Evolutionary conservation across 1,139 yeast genomes (phyloP).

Genomic region (Candida sanyaensis): DNA sequence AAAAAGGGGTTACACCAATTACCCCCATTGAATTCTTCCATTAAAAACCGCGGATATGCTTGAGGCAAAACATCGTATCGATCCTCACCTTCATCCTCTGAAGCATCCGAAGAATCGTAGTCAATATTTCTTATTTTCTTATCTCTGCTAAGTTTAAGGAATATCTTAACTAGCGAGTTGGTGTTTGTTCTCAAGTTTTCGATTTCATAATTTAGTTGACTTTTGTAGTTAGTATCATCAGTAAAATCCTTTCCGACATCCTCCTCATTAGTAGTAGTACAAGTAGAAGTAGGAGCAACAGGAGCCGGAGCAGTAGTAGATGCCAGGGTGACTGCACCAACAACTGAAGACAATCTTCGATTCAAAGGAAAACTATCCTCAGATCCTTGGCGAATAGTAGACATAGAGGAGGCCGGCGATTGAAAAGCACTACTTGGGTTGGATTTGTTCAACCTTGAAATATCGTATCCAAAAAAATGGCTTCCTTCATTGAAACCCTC

Average conservation of each 20-base stretch:
- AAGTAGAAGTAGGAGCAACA: not conserved
- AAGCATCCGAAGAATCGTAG: constrained; percentile 43
- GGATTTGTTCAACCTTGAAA: constrained; percentile 32
- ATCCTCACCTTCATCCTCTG: constrained; percentile 37
- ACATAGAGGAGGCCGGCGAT: constrained; percentile 25
- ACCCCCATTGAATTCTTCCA: constrained; percentile 69
- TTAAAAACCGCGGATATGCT: constrained; percentile 65
- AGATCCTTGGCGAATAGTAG: constrained; percentile 27
- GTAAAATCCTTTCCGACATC: not conserved
- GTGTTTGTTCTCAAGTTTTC: constrained; percentile 34
- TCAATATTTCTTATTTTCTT: constrained; percentile 36
- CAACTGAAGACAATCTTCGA: not conserved
- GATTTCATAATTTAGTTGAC: constrained; percentile 40
- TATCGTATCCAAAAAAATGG: constrained; percentile 35
- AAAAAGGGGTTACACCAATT: constrained; percentile 73
- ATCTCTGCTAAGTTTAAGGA: constrained; percentile 33
- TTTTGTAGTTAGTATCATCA: constrained; percentile 27
- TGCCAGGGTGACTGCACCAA: no score
- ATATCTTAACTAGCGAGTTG: constrained; percentile 26
- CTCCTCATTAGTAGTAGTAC: no score
- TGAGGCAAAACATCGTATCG: constrained; percentile 55
- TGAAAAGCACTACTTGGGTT: constrained; percentile 20
- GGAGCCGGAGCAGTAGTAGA: not conserved
- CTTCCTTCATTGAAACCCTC: constrained; percentile 25
- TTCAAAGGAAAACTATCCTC: constrained; percentile 5